A percentile compares a stretch with the other conserved stretches of the same genome.
phyloP scores from a whole-genome alignment of 352 stramenopile species.

The Globisporangium solare region DNA sequence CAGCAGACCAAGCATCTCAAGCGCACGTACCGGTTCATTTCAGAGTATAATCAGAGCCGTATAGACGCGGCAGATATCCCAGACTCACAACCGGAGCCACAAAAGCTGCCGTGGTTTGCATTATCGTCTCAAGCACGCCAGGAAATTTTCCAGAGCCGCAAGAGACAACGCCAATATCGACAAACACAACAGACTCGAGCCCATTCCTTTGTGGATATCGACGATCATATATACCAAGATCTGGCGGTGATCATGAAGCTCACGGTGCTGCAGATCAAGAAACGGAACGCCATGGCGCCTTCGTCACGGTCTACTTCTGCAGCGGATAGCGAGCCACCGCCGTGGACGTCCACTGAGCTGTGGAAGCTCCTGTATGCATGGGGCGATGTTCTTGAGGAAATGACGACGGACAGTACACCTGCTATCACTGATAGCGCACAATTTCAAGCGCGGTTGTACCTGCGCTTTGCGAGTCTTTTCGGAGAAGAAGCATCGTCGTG shows the following conservation, averaged over 20 bases:
- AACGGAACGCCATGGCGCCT: neutral
- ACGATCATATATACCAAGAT: slow-evolving; percentile 8
- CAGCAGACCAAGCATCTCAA: slow-evolving; percentile 4
- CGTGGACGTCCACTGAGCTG: neutral
- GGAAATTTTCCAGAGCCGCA: neutral
- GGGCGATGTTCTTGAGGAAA: neutral
- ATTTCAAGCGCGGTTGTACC: neutral
- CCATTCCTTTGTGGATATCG: slow-evolving; percentile 4
- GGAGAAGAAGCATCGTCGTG: neutral
- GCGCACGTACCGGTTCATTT: slow-evolving; percentile 8
- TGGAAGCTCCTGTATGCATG: neutral
- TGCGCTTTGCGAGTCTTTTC: neutral
- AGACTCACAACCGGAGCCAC: too few species aligned
- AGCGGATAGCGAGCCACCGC: neutral
- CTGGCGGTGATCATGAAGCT: slow-evolving; percentile 8
- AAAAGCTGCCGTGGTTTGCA: neutral
- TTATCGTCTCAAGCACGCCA: neutral
- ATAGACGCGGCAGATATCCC: neutral
- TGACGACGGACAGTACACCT: neutral
- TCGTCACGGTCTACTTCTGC: neutral
- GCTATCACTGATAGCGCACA: neutral
- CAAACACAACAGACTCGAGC: neutral
- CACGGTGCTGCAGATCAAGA: slow-evolving; percentile 1
- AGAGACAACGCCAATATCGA: neutral
- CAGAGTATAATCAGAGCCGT: slow-evolving; percentile 3